Conservation (phyloP, 805 yeast genomes). For the Metschnikowia lachancei region DNA sequence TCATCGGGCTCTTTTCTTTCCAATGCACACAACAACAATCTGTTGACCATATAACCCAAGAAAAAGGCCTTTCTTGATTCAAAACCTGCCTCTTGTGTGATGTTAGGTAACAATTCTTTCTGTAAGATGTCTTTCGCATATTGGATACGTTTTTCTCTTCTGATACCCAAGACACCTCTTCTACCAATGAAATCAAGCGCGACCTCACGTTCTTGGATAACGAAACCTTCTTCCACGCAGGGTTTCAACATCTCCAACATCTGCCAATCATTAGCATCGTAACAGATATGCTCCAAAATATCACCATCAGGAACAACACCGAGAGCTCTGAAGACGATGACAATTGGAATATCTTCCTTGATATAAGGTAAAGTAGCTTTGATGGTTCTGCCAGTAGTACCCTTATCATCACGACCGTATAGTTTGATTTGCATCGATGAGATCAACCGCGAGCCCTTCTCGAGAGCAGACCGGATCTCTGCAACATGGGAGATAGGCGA, state of each 20-base stretch:
- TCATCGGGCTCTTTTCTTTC: constrained; percentile 98
- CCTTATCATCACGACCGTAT: constrained; percentile 75
- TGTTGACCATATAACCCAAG: constrained; percentile 96
- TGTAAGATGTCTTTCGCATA: constrained; percentile 96
- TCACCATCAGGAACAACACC: constrained; percentile 99
- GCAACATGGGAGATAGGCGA: constrained; percentile 95
- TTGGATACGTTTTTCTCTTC: constrained; percentile 96
- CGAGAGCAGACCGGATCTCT: constrained; percentile 94
- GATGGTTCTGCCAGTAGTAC: constrained; percentile 72
- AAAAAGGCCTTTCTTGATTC: constrained; percentile 96
- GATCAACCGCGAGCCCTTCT: constrained; percentile 94
- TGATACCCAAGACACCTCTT: constrained; percentile 95
- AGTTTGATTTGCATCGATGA: constrained; percentile 92
- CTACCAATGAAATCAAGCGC: constrained; percentile 98
- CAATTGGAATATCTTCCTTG: constrained; percentile 95
- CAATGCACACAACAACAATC: constrained; percentile 89
- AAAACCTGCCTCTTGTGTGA: constrained; percentile 95
- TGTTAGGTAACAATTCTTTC: constrained; percentile 94
- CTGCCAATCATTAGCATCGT: constrained; percentile 98
- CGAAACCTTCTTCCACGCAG: constrained; percentile 98
- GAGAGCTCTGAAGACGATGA: constrained; percentile 93
- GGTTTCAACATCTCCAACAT: constrained; percentile 99
- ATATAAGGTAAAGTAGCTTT: constrained; percentile 96
- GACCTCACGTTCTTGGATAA: constrained; percentile 96
- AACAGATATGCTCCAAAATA: constrained; percentile 95